Evolutionary conservation across 768 basidiomycete species (phyloP).

Genomic region (Termitomyces sp.): DNA sequence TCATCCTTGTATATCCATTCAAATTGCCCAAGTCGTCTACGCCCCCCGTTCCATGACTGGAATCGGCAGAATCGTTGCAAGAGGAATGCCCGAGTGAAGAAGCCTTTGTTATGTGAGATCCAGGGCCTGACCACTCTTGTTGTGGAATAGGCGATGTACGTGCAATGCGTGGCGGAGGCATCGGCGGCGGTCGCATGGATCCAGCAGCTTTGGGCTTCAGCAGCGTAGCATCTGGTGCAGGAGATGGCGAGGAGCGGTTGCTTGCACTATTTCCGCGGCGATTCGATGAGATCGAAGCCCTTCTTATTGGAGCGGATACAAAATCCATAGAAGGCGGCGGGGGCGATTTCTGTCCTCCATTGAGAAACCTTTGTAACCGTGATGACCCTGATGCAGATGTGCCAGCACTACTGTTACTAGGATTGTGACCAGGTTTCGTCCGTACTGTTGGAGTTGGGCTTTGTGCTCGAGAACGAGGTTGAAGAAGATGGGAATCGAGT

Average conservation of each 20-base stretch:
- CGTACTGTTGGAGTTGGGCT: constrained; percentile 25
- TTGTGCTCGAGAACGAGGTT: constrained; percentile 17
- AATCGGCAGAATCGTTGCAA: constrained; percentile 29
- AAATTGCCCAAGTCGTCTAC: constrained; percentile 20
- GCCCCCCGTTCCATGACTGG: constrained; percentile 24
- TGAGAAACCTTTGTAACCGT: constrained; percentile 13
- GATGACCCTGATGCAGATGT: constrained; percentile 20
- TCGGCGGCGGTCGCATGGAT: constrained; percentile 7
- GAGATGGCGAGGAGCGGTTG: constrained; percentile 6
- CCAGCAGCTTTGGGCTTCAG: constrained; percentile 3
- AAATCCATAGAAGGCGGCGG: constrained; percentile 9
- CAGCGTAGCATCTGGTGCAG: constrained; percentile 3
- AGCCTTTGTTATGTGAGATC: constrained; percentile 3
- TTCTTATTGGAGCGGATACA: constrained; percentile 14
- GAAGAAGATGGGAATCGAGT: constrained; percentile 17
- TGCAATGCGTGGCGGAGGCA: background rate
- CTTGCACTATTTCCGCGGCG: constrained; percentile 12
- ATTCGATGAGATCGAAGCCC: constrained; percentile 11
- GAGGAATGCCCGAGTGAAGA: constrained; percentile 9
- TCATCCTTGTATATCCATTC: constrained; percentile 14
- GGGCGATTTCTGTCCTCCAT: constrained; percentile 12
- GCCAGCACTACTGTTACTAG: constrained; percentile 18
- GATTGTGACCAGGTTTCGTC: constrained; percentile 11
- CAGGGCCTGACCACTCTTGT: constrained; percentile 10
- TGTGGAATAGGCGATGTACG: constrained; percentile 13